These are phyloP conservation scores for Pestalotiopsis sp. DNA, from an alignment of 2,329 filamentous ascomycete genomes.

Conservation along the genomic window DNA sequence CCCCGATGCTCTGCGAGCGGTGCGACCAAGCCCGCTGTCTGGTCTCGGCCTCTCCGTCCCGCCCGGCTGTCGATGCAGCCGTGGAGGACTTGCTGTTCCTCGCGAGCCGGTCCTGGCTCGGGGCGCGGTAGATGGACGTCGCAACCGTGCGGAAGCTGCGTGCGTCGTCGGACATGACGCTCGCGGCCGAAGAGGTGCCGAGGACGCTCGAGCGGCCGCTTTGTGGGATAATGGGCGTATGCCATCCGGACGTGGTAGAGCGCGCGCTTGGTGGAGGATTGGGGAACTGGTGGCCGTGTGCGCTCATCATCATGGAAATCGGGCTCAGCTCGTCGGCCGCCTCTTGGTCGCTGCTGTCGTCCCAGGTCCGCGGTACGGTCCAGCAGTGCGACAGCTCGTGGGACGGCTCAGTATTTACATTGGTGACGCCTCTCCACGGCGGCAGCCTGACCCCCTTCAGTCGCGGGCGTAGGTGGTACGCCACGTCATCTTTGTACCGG, in stretches of 20 bases:
- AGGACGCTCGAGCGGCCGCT: conserved; percentile 27
- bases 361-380: conserved; percentile 43
- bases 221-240: conserved; percentile 16
- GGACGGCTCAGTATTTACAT: conserved; percentile 33
- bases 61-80: conserved; percentile 20
- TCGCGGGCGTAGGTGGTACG: conserved; percentile 57
- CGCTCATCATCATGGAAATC: conserved; percentile 25
- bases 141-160: conserved; percentile 16
- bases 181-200: conserved; percentile 28
- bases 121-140: conserved; percentile 3
- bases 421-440: conserved; percentile 49
- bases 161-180: conserved; percentile 28
- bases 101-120: conserved; percentile 1
- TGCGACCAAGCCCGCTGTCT: conserved; percentile 16
- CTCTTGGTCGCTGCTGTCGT: conserved; percentile 13
- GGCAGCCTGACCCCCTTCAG: conserved; percentile 52
- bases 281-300: conserved; percentile 22
- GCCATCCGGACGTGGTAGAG: conserved; percentile 17
- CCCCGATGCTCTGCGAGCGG: conserved; percentile 21
- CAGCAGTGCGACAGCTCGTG: conserved; percentile 57
- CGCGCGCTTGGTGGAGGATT: conserved; percentile 20
- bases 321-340: conserved; percentile 19
- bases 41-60: not conserved
- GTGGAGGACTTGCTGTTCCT: conserved; percentile 14
- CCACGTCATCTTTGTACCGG: conserved; percentile 50